Evolutionary conservation across 306 rosid genomes (phyloP).

Genomic region (Rosa persica): DNA sequence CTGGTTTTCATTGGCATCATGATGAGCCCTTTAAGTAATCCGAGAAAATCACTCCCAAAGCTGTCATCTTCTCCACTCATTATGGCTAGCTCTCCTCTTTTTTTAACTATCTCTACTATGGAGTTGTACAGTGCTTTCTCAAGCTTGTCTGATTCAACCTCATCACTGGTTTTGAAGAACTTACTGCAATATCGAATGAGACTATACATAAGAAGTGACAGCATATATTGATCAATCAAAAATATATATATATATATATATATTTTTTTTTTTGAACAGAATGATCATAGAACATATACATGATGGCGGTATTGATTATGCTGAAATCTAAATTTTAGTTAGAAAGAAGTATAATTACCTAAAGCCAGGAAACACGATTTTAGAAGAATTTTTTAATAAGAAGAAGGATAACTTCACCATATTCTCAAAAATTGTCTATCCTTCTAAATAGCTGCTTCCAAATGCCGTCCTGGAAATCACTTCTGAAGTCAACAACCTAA

Average conservation of each 20-base stretch:
- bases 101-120: slow-evolving; percentile 20
- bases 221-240: neutral
- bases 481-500: slow-evolving; percentile 28
- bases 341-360: neutral
- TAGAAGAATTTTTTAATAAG: neutral
- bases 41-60: slow-evolving; percentile 35
- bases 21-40: slow-evolving; percentile 21
- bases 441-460: slow-evolving; percentile 35
- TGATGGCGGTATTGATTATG: neutral
- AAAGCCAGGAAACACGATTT: slow-evolving; percentile 25
- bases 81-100: slow-evolving; percentile 15
- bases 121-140: slow-evolving; percentile 22
- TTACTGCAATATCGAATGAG: slow-evolving; percentile 13
- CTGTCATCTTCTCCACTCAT: slow-evolving; percentile 11
- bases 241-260: too few relatives aligned
- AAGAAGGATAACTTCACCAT: slow-evolving; percentile 17
- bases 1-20: slow-evolving; percentile 19
- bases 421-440: slow-evolving; percentile 25
- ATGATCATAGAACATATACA: neutral
- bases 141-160: slow-evolving; percentile 27
- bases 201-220: neutral
- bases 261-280: too few relatives aligned
- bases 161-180: slow-evolving; percentile 9
- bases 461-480: slow-evolving; percentile 32
- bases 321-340: neutral